phyloP scores from a whole-genome alignment of 768 basidiomycete species.

The Holtermanniella nyarrowii region DNA sequence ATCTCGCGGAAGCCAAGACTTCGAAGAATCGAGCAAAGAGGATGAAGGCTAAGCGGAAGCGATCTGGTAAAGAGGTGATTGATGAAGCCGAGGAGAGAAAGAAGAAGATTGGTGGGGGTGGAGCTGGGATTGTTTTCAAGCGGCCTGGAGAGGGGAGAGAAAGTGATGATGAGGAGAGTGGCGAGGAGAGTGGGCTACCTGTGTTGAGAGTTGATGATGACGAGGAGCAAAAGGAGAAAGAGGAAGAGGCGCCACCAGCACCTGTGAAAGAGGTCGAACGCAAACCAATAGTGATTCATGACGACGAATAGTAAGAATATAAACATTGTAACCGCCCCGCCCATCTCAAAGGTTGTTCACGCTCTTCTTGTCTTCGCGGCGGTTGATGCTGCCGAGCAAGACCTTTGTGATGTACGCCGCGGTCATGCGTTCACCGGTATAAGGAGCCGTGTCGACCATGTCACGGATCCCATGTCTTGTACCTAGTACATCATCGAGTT shows the following conservation, averaged over 20 bases:
- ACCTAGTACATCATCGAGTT: conserved; percentile 55
- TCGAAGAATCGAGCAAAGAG: conserved; percentile 90
- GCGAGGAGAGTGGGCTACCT: conserved; percentile 10
- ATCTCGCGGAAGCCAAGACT: conserved; percentile 71
- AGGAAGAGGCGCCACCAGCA: conserved; percentile 5
- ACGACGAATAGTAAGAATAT: conserved; percentile 37
- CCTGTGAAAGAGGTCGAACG: conserved; percentile 17
- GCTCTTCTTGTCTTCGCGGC: conserved; percentile 46
- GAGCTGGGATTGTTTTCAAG: conserved; percentile 49
- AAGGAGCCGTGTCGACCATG: conserved; percentile 62
- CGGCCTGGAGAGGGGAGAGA: conserved; percentile 49
- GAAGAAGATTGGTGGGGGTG: conserved; percentile 50
- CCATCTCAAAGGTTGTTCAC: no score
- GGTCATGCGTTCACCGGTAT: conserved; percentile 43
- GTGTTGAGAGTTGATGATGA: conserved; percentile 45
- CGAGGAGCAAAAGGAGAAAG: conserved; percentile 19
- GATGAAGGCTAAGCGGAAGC: conserved; percentile 76
- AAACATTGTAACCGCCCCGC: no score
- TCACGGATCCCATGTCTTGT: conserved; percentile 46
- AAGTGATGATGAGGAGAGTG: conserved; percentile 42
- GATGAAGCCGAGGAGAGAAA: conserved; percentile 2
- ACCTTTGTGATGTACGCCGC: conserved; percentile 53
- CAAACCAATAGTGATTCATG: conserved; percentile 39
- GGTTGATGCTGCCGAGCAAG: conserved; percentile 57
- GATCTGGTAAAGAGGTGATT: conserved; percentile 39